These are phyloP conservation scores for Papiliotrema terrestris DNA, from an alignment of 1,284 basidiomycete genomes.

Conservation along the genomic window DNA sequence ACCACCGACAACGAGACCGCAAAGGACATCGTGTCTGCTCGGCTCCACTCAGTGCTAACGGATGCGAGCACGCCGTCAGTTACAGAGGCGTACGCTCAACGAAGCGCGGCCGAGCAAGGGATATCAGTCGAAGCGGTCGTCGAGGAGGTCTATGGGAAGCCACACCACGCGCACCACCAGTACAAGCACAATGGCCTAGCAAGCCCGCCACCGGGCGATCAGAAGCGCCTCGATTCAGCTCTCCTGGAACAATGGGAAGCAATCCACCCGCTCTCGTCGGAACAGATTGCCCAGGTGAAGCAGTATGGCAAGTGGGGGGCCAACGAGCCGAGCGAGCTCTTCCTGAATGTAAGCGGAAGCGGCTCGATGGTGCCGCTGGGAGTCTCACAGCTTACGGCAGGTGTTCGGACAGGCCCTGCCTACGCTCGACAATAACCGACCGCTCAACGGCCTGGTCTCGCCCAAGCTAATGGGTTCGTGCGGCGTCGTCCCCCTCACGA, in stretches of 20 bases:
- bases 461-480: conserved; percentile 23
- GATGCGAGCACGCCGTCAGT: no score
- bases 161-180: conserved; percentile 10
- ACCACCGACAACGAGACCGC: no score
- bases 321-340: conserved; percentile 20
- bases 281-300: conserved; percentile 25
- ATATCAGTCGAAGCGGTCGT: conserved; percentile 3
- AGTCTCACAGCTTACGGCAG: conserved; percentile 14
- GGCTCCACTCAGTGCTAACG: no score
- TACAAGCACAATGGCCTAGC: neutral
- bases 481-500: conserved; percentile 28
- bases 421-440: conserved; percentile 19
- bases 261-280: conserved; percentile 15
- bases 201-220: neutral
- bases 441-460: conserved; percentile 28
- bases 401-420: conserved; percentile 28
- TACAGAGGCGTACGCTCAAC: neutral
- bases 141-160: conserved; percentile 11
- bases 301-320: conserved; percentile 25
- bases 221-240: neutral
- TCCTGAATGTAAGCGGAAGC: conserved; percentile 27
- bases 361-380: no score
- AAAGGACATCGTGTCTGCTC: no score
- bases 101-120: neutral
- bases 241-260: conserved; percentile 13